Percentiles rank a stretch among this genome's conserved stretches.
Conservation (phyloP, 2,329 filamentous ascomycete genomes). For the Cryoendolithus antarcticus region DNA sequence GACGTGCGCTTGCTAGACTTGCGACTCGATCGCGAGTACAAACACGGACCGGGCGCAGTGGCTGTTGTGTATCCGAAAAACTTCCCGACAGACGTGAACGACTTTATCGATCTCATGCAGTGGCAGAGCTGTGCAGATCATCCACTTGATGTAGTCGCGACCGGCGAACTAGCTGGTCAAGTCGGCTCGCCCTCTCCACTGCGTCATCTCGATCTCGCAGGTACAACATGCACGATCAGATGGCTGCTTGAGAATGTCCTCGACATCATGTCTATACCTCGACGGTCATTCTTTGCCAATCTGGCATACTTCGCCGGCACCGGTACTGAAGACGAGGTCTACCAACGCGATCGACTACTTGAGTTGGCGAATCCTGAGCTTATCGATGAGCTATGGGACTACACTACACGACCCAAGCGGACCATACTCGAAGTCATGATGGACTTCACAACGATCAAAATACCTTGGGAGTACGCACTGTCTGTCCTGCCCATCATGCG, state of each 20-base stretch:
- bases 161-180: constrained; percentile 10
- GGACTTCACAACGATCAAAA: constrained; percentile 73
- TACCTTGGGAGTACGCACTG: constrained; percentile 62
- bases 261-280: constrained; percentile 81
- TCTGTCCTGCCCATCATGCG: constrained; percentile 69
- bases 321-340: constrained; percentile 32
- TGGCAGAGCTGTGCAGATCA: constrained; percentile 65
- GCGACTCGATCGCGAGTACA: constrained; percentile 29
- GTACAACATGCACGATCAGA: constrained; percentile 49
- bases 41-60: constrained; percentile 62
- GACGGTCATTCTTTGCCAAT: constrained; percentile 70
- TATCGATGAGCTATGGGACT: constrained; percentile 89
- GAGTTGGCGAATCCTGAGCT: constrained; percentile 73
- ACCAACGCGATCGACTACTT: constrained; percentile 64
- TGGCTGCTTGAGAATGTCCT: constrained; percentile 68
- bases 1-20: constrained; percentile 77
- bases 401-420: constrained; percentile 77
- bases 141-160: constrained; percentile 44
- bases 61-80: constrained; percentile 80
- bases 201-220: constrained; percentile 28
- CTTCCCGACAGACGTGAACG: constrained; percentile 65
- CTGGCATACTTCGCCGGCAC: constrained; percentile 66
- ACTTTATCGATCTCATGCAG: constrained; percentile 63
- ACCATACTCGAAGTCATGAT: constrained; percentile 86
- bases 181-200: constrained; percentile 26